phyloP scores from a whole-genome alignment of 2,329 filamentous ascomycete species.

The Ceratocystis cubensis region DNA sequence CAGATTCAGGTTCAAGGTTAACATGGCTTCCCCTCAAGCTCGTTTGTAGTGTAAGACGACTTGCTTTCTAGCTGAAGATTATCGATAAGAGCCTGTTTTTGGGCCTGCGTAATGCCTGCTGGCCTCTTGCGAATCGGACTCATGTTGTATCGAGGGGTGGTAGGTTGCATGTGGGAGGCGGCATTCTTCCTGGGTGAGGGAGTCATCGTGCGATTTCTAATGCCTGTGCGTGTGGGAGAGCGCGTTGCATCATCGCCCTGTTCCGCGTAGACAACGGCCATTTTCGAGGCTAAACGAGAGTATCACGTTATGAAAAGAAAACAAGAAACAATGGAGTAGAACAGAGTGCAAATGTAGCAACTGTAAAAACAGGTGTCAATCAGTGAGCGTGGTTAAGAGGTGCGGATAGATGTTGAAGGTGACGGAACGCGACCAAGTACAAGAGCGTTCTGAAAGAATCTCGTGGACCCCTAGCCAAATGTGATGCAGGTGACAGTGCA shows the following conservation, averaged over 20 bases:
- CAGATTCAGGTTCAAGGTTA: background rate
- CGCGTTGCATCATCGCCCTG: conserved; percentile 23
- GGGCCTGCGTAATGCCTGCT: conserved; percentile 50
- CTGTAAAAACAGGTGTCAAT: background rate
- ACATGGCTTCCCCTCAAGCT: conserved; percentile 5
- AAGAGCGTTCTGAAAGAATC: background rate
- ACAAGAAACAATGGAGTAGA: background rate
- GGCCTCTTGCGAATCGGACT: conserved; percentile 52
- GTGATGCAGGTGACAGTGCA: conserved; percentile 16
- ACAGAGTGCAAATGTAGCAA: background rate
- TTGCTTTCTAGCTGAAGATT: conserved; percentile 80
- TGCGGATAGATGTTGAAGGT: background rate
- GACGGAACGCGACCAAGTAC: background rate
- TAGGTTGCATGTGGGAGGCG: conserved; percentile 23
- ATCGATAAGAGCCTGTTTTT: conserved; percentile 80
- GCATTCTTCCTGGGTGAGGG: conserved; percentile 28
- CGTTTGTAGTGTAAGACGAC: conserved; percentile 25
- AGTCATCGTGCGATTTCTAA: conserved; percentile 27
- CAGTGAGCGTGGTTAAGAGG: background rate
- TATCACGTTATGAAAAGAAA: background rate
- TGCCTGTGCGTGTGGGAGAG: conserved; percentile 29
- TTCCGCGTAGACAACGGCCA: conserved; percentile 36
- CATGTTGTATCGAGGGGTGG: conserved; percentile 32
- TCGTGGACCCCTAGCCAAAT: background rate
- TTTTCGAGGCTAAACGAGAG: conserved; percentile 25